These are phyloP conservation scores for Saccharomycopsis fibuligera DNA, from an alignment of 805 yeast species.

Conservation along the genomic window DNA sequence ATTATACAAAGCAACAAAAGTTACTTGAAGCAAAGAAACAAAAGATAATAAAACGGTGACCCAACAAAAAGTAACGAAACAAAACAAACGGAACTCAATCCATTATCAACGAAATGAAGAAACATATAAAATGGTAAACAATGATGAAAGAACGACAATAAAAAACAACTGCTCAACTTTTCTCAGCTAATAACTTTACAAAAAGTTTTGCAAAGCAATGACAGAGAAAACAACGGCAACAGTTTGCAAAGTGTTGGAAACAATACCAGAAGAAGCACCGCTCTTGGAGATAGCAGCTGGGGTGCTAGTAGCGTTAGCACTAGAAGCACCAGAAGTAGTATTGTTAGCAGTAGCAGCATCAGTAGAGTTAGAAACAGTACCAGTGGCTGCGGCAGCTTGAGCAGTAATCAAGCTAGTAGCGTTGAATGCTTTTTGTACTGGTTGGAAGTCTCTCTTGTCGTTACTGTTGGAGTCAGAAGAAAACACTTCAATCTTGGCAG, in stretches of 20 bases:
- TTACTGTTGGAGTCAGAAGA: slow-evolving; percentile 23
- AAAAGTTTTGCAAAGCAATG: slow-evolving; percentile 3
- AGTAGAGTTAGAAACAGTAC: slow-evolving; percentile 5
- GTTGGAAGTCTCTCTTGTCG: slow-evolving; percentile 1
- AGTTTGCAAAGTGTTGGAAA: too few species aligned
- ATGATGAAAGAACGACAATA: too few species aligned
- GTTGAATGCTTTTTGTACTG: background rate
- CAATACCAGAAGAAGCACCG: background rate
- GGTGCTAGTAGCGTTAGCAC: slow-evolving; percentile 2
- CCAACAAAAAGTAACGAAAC: too few species aligned
- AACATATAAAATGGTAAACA: too few species aligned
- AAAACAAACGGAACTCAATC: too few species aligned
- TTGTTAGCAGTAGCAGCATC: background rate
- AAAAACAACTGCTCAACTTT: too few species aligned
- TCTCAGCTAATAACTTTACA: too few species aligned
- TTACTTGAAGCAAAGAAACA: too few species aligned
- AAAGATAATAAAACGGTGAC: too few species aligned
- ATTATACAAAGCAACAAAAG: too few species aligned
- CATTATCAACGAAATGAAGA: too few species aligned
- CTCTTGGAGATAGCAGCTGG: background rate
- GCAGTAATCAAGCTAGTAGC: slow-evolving; percentile 2
- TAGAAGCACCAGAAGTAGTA: slow-evolving; percentile 1
- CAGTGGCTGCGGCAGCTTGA: background rate
- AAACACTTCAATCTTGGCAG: slow-evolving; percentile 71
- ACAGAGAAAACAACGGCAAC: too few species aligned